Evolutionary conservation across 495 filamentous ascomycete species (phyloP).

Genomic region (Lineolata rhizophorae): DNA sequence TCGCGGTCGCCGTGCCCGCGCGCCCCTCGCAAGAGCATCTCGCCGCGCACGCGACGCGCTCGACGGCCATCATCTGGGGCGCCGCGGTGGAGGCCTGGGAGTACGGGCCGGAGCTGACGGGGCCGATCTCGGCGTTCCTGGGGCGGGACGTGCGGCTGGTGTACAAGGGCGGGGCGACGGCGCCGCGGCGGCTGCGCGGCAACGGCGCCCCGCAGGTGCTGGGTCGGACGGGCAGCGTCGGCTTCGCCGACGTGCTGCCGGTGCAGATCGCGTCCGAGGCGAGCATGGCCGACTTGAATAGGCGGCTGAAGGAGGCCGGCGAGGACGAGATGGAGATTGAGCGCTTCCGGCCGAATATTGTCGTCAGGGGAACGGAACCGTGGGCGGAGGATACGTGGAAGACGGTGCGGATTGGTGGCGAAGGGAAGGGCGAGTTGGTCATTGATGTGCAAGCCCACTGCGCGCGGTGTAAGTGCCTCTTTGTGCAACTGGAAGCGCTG

Average conservation of each 20-base stretch:
- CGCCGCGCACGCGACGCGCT: slow-evolving; percentile 11
- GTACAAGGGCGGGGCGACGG: slow-evolving; percentile 19
- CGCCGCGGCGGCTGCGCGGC: slow-evolving; percentile 9
- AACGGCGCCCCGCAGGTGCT: slow-evolving; percentile 15
- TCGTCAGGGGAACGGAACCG: slow-evolving; percentile 15
- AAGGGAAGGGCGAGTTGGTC: slow-evolving; percentile 10
- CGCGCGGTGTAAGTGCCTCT: slow-evolving; percentile 18
- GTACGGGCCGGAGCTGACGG: slow-evolving; percentile 13
- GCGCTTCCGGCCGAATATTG: slow-evolving; percentile 22
- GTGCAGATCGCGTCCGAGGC: slow-evolving; percentile 16
- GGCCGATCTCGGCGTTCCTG: slow-evolving; percentile 17
- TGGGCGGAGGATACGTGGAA: slow-evolving; percentile 23
- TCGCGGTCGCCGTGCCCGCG: slow-evolving; percentile 14
- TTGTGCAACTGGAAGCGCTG: too few relatives aligned
- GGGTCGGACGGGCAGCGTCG: slow-evolving; percentile 10
- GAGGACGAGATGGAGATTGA: slow-evolving; percentile 19
- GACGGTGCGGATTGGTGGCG: slow-evolving; percentile 10
- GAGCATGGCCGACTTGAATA: slow-evolving; percentile 22
- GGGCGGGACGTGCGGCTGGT: slow-evolving; percentile 16
- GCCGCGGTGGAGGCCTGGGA: slow-evolving; percentile 14
- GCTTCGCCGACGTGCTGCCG: slow-evolving; percentile 20
- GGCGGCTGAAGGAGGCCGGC: slow-evolving; percentile 9
- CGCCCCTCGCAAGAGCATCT: slow-evolving; percentile 18
- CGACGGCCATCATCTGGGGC: slow-evolving; percentile 17
- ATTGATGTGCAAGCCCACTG: slow-evolving; percentile 21